Base-by-base conservation (phyloP, 768 basidiomycete species). In the Serendipita vermifera region DNA sequence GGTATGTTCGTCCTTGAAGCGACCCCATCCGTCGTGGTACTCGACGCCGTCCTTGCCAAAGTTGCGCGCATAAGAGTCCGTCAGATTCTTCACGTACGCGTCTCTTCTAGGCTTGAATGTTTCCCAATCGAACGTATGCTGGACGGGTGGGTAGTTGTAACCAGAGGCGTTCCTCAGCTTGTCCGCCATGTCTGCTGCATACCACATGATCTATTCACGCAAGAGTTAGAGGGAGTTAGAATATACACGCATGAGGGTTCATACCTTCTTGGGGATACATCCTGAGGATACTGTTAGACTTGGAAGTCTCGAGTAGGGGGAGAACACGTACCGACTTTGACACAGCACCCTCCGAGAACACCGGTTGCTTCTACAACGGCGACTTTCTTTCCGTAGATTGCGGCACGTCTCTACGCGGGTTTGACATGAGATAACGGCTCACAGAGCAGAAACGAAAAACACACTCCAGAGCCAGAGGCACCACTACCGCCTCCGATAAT, bases 241-340 rank as follows among this genome's bases (percentile, higher is more conserved):
- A 24, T n/a, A 41, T 26, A 35, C 15, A 13, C 11, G 53, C 27
- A 39, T 39, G 33, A 13, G 24, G 24, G 1, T 27, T 62, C 71
- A 46, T 51, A 81, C 90, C 75, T 96, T 99, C 73, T 99, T 99
- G 14, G 96, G 96, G 3, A 99, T 91, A 72, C 94, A 97, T 64
- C 91, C 90, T 87, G 60, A 5, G 41, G 7, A 22, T 17, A 41
- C 17, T 13, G 17, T 58, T 62, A 57, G 56, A 9, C 5, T 38
- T 59, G 55, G 33, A 40, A 33, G 14, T 20, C 7, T 14, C n/a
- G 15, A 54, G 57, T 9, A 51, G 9, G 13, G 22, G 22, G 31
- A 29, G 17, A 41, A 3, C 33, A 75, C 87, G 61, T 62, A 87
- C 91, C 94, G 58, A 99, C 94, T 68, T 97, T 97, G 58, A 99